Evolutionary conservation across 441 rosid genomes (phyloP), one percentile per base, ranked within the genome.

Genomic region (Capsella rubella): DNA sequence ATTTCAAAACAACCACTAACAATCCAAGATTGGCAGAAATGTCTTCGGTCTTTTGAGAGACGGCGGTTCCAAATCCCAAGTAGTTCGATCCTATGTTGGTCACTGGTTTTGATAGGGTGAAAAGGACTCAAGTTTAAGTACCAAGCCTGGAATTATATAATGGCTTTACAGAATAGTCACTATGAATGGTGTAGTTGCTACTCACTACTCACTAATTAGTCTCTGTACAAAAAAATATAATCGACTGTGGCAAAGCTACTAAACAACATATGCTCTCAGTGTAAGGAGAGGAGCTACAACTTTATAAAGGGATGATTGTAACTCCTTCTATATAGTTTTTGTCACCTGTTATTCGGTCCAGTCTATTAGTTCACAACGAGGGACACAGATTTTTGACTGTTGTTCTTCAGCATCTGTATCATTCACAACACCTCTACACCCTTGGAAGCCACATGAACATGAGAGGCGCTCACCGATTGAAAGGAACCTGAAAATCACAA

Each of bases 351-450:
- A 87, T 75, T 77, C 82, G 32, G 60, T 89, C 89, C 92, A 95
- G 56, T 88, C 89, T 49, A 70, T 80, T 77, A 95, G 80, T 61
- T 91, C 93, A 50, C 81, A 64, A 25, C 88, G 85, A 58, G 88
- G 90, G 63, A 81, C 97, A 80, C 57, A 64, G 39, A 87, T 79
- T 83, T 84, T 85, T 28, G 89, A 75, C 29, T 75, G 82, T 82
- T 79, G 97, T 83, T 85, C 93, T 87, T 90, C 97, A 0, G 98
- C 88, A 80, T 93, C 96, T 29, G 79, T 84, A 74, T 93, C 97
- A 80, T 93, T 91, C 52, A 93, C 98, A 68, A 93, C 87, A 46
- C 98, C 98, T 46, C 98, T 85, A 72, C 98, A 93, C 66, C 93
- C 80, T 31, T 87, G 86, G 73, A 84, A 88, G 69, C 97, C 96